Conservation (phyloP, 139 green algal species). For the Chlorella sp. region DNA sequence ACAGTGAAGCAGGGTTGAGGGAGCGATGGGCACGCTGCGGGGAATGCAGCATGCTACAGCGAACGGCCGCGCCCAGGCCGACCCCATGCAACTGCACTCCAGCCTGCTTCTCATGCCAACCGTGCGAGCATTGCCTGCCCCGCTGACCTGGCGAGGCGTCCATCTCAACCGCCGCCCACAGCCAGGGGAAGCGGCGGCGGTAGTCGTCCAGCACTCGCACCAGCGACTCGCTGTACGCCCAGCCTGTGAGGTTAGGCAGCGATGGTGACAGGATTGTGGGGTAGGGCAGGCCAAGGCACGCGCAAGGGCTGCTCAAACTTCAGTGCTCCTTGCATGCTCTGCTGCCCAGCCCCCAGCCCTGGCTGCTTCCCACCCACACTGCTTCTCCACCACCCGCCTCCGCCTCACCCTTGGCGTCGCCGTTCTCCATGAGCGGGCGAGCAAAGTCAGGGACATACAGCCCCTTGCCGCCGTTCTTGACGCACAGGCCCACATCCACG, state of each 20-base stretch:
- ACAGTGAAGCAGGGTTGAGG: too few relatives aligned
- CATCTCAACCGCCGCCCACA: conserved; percentile 56
- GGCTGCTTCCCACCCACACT: background rate
- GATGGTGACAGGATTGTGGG: conserved; percentile 37
- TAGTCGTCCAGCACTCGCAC: conserved; percentile 71
- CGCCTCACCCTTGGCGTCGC: conserved; percentile 22
- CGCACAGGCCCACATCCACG: conserved; percentile 85
- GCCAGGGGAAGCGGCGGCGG: conserved; percentile 62
- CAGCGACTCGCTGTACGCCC: conserved; percentile 76
- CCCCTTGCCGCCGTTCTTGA: conserved; percentile 71
- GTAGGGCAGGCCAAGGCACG: too few relatives aligned
- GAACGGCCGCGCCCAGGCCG: too few relatives aligned
- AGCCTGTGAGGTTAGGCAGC: conserved; percentile 49
- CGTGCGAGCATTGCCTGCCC: too few relatives aligned
- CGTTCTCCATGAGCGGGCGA: conserved; percentile 16
- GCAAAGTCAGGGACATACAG: conserved; percentile 82
- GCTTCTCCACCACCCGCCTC: background rate
- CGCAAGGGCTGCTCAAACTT: too few relatives aligned
- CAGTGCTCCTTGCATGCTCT: too few relatives aligned
- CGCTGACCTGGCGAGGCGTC: conserved; percentile 9
- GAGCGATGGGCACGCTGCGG: too few relatives aligned
- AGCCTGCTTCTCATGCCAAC: too few relatives aligned
- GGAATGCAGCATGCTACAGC: too few relatives aligned
- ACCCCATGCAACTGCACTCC: too few relatives aligned
- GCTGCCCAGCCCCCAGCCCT: too few relatives aligned